Base-by-base conservation (phyloP, 495 filamentous ascomycete species). In the Saxispiralis lemnorum region DNA sequence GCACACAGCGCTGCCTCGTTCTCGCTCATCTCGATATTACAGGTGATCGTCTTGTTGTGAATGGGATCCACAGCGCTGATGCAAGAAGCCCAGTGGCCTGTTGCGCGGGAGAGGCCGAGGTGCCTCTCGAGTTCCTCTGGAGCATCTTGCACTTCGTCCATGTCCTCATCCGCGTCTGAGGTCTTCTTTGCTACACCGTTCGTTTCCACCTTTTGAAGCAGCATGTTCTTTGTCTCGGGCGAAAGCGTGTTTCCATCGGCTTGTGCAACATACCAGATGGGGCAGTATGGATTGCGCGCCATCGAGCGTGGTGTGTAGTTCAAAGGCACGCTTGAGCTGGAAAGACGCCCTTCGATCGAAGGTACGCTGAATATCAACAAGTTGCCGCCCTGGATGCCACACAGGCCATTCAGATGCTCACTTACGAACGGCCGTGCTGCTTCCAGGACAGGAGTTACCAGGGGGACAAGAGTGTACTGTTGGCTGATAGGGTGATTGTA, bases 401-500 rank as follows among this genome's bases (percentile, higher is more conserved):
- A 87, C 79, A 99, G 87, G 17, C 89, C 88, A 61, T 93, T 16
- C 2, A 52, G 16, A 54, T 89, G 79, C 61, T 93, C 84, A 53
- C 84, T 93, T 53, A 80, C 89, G 52, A 99, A 95, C 51, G 81
- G 93, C 78, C 86, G 93, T 16, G 82, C 88, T 68, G 83, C 93
- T 55, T 93, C 85, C 6, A 99, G 68, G 5, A 20, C 12, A 20
- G 72, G 71, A 52, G 93, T 94, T 53, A 81, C 79, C 31, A 99
- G 61, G 0, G 92, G 89, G 0, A 87, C 95, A 49, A 94, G 76
- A 70, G 84, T 85, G 51, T 95, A 93, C 31, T 70, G 72, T 53
- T 79, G 83, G 6, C 80, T 87, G 41, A 81, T 71, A 1, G 79
- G 72, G 49, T 94, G 80, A 0, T 81, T 76, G 56, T 96, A 99